These are phyloP conservation scores for Azolla pinnata DNA, from an alignment of 75 land plant species.

Conservation along the genomic window DNA sequence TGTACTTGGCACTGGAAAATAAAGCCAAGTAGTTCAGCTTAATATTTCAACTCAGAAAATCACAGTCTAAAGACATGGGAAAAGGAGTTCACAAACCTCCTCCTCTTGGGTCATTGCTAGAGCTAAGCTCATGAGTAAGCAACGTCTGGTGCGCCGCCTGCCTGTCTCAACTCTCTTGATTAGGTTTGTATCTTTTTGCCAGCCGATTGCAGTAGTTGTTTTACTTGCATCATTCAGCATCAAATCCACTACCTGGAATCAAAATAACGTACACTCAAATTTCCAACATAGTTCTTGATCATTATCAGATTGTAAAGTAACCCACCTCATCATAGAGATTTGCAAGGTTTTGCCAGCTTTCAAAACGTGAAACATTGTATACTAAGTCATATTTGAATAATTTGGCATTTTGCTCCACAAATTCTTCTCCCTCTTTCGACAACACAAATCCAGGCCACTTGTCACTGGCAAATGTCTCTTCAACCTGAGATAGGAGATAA, in stretches of 20 bases:
- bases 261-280: too few species aligned
- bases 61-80: not conserved
- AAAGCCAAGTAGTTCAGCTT: not conserved
- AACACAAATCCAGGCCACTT: constrained; percentile 94
- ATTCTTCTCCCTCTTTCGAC: constrained; percentile 94
- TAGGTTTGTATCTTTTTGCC: constrained; percentile 61
- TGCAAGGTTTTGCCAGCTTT: constrained; percentile 96
- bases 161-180: constrained; percentile 75
- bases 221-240: constrained; percentile 97
- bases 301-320: constrained; percentile 7
- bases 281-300: too few species aligned
- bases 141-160: constrained; percentile 79
- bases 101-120: constrained; percentile 61
- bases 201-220: constrained; percentile 66
- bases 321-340: constrained; percentile 89
- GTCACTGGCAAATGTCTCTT: constrained; percentile 82
- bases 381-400: constrained; percentile 88
- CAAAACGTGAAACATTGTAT: constrained; percentile 77
- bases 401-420: constrained; percentile 80
- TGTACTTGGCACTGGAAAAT: constrained; percentile 67
- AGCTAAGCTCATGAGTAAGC: constrained; percentile 77
- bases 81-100: constrained; percentile 58
- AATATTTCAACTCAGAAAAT: not conserved
- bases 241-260: constrained; percentile 83
- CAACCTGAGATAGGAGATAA: constrained; percentile 70